Evolutionary conservation across 495 filamentous ascomycete genomes (phyloP), one percentile per base, ranked within the genome.

Genomic region (Penicillium odoratum): DNA sequence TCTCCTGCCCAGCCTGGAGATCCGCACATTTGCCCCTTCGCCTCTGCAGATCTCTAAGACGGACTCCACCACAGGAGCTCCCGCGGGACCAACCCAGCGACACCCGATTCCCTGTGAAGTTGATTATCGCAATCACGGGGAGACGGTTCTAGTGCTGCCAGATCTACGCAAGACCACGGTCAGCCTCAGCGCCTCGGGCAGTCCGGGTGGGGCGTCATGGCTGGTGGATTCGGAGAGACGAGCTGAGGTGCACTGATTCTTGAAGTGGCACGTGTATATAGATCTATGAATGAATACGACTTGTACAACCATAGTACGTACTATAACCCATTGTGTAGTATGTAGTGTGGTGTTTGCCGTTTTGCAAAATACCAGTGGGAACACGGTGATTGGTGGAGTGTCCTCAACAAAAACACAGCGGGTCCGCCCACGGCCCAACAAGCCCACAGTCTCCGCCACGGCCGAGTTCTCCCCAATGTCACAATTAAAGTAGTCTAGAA

Each of bases 91-190:
- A n/a, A 58, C 60, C 25, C 72, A 74, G 47, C 69, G 74, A 26
- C 68, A 67, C 28, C 57, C 68, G 25, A 73, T 87, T 56, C 79
- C 77, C 4, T 90, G 87, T 65, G 92, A 97, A 74, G 89, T 87
- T 21, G 90, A 96, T 63, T 90, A 88, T 59, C 75, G 81, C 59
- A 93, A 89, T 61, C 74, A 88, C 54, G 89, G 85, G 3, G 86
- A 95, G 75, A 87, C 84, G 34, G 79, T 97, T 8, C 68, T 87
- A 34, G 91, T 97, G 2, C 73, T 96, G 33, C 83, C 85, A 16
- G 88, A 94, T 73, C 72, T 91, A 48, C 81, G 74, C 48, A 87
- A 83, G 65, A 90, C 89, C 11, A 92, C 90, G 5, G 83, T 94
- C n/a, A 89, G 83, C 54, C 69, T 92, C 25, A 88, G 89, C 65